Evolutionary conservation across 2,329 filamentous ascomycete genomes (phyloP), one percentile per base, ranked within the genome.

Genomic region (Alternaria brassicicola): DNA sequence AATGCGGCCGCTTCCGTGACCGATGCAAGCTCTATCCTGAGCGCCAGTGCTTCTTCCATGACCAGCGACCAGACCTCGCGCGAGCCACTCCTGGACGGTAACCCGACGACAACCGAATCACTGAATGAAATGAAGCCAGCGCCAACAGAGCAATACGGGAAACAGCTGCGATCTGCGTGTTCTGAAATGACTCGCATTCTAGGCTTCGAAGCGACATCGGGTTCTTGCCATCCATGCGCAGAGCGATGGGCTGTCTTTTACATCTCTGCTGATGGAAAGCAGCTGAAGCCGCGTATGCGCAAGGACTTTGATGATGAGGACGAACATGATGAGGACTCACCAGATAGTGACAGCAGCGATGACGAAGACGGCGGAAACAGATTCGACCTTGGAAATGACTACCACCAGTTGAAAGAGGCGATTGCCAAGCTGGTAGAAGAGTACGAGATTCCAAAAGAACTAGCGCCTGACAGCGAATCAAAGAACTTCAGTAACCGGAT

Each of bases 161-260:
- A 70, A 46, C 86, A 85, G 31, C 80, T 93, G 50, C 86, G 88
- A 33, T 79, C 86, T 60, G 89, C 89, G 4, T 81, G 91, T 51
- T 87, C 90, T 53, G 89, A 92, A 67, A 88, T 93, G 87, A 83
- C 81, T 6, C 86, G 89, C 45, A 83, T 83, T 6, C 79, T 92
- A 9, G 89, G 89, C 4, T 69, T 80, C 6, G 88, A 92, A 13
- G 84, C 81, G 12, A 82, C 88, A 17, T 86, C 88, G 48, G 90
- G 89, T 21, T 82, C 86, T 13, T 89, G 88, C 53, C 90, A 95
- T 68, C 92, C 92, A 8, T 94, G 91, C 61, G 88, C 89, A 1
- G 92, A 96, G 77, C 84, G 89, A 55, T 96, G 92, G 92, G 86
- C 90, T 4, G 88, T 95, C 6, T 80, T 96, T 8, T 94, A 93